These are phyloP conservation scores for Phyllosticta citriasiana DNA, from an alignment of 2,329 filamentous ascomycete species.

Conservation along the genomic window DNA sequence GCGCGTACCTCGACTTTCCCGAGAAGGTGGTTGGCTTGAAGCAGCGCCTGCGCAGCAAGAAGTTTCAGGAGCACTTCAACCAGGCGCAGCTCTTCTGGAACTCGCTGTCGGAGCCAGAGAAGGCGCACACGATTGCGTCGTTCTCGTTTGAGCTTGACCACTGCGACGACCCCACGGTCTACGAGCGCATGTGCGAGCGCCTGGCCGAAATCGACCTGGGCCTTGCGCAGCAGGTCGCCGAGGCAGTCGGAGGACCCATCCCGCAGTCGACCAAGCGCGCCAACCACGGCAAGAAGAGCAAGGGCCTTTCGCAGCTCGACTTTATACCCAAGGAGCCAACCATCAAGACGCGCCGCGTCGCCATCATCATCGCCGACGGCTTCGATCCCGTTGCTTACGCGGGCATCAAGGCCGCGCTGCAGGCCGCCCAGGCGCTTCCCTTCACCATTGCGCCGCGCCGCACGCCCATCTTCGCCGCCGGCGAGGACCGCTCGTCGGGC, in stretches of 20 bases:
- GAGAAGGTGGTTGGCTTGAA: slow-evolving; percentile 61
- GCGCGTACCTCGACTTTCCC: slow-evolving; percentile 59
- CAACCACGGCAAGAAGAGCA: slow-evolving; percentile 60
- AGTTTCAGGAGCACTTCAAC: slow-evolving; percentile 68
- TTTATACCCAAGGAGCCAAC: slow-evolving; percentile 53
- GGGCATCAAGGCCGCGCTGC: slow-evolving; percentile 54
- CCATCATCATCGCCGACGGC: slow-evolving; percentile 68
- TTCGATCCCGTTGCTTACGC: slow-evolving; percentile 59
- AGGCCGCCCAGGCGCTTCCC: slow-evolving; percentile 53
- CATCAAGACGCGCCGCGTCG: slow-evolving; percentile 61
- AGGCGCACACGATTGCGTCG: slow-evolving; percentile 50
- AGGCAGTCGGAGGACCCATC: slow-evolving; percentile 55
- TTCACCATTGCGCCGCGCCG: slow-evolving; percentile 64
- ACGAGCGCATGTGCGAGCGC: slow-evolving; percentile 57
- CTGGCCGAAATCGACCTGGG: slow-evolving; percentile 62
- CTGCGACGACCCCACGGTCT: slow-evolving; percentile 70
- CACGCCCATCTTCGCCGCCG: slow-evolving; percentile 53
- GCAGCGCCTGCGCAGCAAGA: slow-evolving; percentile 54
- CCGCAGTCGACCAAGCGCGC: slow-evolving; percentile 43
- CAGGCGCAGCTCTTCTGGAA: slow-evolving; percentile 81
- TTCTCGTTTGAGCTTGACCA: slow-evolving; percentile 68
- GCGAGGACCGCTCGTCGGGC: slow-evolving; percentile 42
- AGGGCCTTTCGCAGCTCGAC: slow-evolving; percentile 59
- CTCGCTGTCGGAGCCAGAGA: slow-evolving; percentile 58
- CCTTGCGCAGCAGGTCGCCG: slow-evolving; percentile 59